Evolutionary conservation across 1,284 basidiomycete species (phyloP), one percentile per base, ranked within the genome.

Genomic region (Lentinus polychrous): DNA sequence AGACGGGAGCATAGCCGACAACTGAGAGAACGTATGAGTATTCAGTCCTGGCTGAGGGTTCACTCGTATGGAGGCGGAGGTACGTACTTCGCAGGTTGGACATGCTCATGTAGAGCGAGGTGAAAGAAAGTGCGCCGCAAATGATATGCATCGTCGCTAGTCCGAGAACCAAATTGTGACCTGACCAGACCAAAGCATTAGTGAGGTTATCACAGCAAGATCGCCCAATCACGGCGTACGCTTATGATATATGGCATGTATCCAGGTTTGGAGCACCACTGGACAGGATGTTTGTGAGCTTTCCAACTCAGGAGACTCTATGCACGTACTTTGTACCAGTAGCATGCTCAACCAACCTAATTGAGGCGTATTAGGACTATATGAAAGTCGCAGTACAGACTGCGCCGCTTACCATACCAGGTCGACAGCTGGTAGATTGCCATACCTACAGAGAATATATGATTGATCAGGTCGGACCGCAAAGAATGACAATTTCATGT

Each of bases 181-280:
- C 39, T 40, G 22, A 22, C 7, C 5, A 8, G 39, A 12, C 22
- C 4, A 14, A 5, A 5, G 7, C 35, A 4, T 37, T 14, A 18
- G 14, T 12, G 14, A 15, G 18, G 7, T 14, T 6, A 15, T 37
- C 6, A 12, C 7, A 37, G n/a, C 35, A 18, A 37, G 12, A 15
- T 8, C 6, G 14, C 10, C 10, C 27, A 27, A 27, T 10, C 12
- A 17, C 39, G n/a, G n/a, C n/a, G 39, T 40, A 40, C 39, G 46
- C 5, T 43, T 49, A n/a, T 48, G 45, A 38, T 45, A 56, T 1
- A 56, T 48, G 5, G 55, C 55, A 23, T 49, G 51, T 22, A 56
- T 44, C 53, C 53, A 56, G 10, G 53, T 41, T 39, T 55, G 53
- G 41, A 56, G 36, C 8, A 52, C 43, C 6, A 55, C 55, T 56